Base-by-base conservation (phyloP, 768 basidiomycete species). In the Termitomyces sp. region DNA sequence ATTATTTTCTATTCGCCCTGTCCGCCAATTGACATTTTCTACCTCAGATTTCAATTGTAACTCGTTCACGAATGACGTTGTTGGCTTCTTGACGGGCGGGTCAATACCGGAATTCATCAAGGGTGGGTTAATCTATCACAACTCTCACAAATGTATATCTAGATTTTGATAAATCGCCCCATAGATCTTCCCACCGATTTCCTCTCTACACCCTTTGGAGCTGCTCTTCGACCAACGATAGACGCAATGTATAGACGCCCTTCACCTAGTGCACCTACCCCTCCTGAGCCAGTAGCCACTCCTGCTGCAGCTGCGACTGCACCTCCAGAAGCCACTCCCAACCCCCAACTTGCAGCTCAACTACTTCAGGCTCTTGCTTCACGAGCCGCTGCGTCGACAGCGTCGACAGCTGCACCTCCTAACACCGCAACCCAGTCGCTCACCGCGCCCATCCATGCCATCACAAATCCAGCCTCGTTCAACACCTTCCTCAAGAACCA, bases 1-100 rank as follows among this genome's bases (percentile, higher is more conserved):
- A 71, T 53, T 41, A 22, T 33, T 9, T 37, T 1, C 15, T 36
- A 6, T 33, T 6, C 1, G 18, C 9, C 37, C 18, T 18, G 46
- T 15, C 20, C 7, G 30, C 37, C 16, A n/a, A 8, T 49, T 45
- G 30, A 34, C n/a, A 59, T 51, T 39, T 31, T 16, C 16, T 22
- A 37, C 22, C 7, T 15, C 61, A 88, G 93, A 96, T 45, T 95
- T 95, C 64, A 97, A 97, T 66, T 97, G 95, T 72, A 98, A 98
- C 70, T 89, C 91, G 2, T 98, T 98, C 64, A 95, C 93, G 2
- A 92, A 88, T 59, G 93, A 96, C 63, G 86, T 86, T 58, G 74
- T 93, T 36, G 93, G 89, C 2, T 95, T 97, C 68, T 73, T 98
- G 50, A 96, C 92, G 0, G 93, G 94, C 31, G 79, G 79, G 4